Evolutionary conservation across 2,329 filamentous ascomycete species (phyloP).

Genomic region (Chalaropsis ovoidea): DNA sequence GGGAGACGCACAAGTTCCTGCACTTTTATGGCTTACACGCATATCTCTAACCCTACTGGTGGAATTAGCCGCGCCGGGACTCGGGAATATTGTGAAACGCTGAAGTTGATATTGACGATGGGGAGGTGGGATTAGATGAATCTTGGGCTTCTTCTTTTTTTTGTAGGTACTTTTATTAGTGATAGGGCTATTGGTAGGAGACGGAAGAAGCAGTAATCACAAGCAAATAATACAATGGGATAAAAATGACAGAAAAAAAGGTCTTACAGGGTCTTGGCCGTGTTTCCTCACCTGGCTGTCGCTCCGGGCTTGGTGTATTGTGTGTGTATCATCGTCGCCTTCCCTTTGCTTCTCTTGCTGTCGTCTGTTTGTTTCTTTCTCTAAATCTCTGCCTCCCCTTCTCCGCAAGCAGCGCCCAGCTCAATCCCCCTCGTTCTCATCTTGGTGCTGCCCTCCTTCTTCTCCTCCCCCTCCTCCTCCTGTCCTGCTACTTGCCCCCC

Average conservation of each 20-base stretch:
- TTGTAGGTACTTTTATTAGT: neutral
- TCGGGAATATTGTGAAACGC: constrained; percentile 1
- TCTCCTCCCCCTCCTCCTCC: neutral
- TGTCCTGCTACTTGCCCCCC: neutral
- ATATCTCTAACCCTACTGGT: neutral
- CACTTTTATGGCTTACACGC: neutral
- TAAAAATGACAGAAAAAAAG: neutral
- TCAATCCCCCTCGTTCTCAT: neutral
- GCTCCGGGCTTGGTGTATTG: constrained; percentile 1
- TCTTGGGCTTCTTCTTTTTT: neutral
- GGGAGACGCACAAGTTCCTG: neutral
- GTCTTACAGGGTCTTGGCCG: neutral
- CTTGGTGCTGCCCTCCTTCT: neutral
- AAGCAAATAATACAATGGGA: neutral
- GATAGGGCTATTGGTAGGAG: no score
- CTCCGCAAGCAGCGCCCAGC: no score
- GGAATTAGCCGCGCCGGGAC: neutral
- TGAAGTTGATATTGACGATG: no score
- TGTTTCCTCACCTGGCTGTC: neutral
- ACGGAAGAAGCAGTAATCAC: neutral
- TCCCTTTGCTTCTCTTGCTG: neutral
- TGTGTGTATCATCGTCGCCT: constrained; percentile 2
- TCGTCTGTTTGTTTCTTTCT: neutral
- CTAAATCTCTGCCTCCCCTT: neutral
- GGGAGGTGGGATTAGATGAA: neutral